Base-by-base conservation (phyloP, 208 protist species). In the Angomonas ambiguus region DNA sequence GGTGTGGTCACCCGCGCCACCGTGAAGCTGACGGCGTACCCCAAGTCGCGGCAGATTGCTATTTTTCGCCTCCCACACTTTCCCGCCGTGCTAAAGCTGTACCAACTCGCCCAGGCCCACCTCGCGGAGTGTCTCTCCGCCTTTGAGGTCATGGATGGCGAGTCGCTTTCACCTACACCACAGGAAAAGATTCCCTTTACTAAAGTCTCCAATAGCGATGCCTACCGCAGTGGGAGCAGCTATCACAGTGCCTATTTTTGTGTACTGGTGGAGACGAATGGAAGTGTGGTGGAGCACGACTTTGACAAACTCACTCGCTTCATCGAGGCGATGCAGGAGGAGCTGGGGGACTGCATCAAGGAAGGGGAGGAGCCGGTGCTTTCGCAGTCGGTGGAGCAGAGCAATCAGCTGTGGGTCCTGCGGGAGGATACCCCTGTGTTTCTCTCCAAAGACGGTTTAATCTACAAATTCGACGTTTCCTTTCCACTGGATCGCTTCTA, bases 91-190 rank as follows among this genome's bases (percentile, higher is more conserved):
- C 69, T 93, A 60, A 51, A 71, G 34, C 66, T 94, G 0, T 90
- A 96, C 33, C 67, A 75, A 10, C 60, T 86, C 13, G 91, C 93
- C 0, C 93, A 97, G 76, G 34, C 74, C 35, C 57, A 95, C 59
- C 77, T 98, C 0, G 85, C 91, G 24, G 95, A 98, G 72, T 96
- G 94, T 51, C 74, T 98, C 13, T 96, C 89, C n/a, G 92, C 94
- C 2, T 97, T 96, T 64, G 95, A 98, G 69, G 97, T 98, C 60
- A 83, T 97, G 69, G 97, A 98, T 65, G 72, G 67, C 24, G 69
- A 85, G 32, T 96, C 85, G 4, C 77, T 98, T 33, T 20, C 82
- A 60, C 73, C 71, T 16, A 83, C 87, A 20, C 75, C 91, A 1
- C 64, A 76, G 8, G 56, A 57, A 28, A 62, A 69, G 41, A 48